phyloP scores from a whole-genome alignment of 2,329 filamentous ascomycete species.

The Fusarium albosuccineum region DNA sequence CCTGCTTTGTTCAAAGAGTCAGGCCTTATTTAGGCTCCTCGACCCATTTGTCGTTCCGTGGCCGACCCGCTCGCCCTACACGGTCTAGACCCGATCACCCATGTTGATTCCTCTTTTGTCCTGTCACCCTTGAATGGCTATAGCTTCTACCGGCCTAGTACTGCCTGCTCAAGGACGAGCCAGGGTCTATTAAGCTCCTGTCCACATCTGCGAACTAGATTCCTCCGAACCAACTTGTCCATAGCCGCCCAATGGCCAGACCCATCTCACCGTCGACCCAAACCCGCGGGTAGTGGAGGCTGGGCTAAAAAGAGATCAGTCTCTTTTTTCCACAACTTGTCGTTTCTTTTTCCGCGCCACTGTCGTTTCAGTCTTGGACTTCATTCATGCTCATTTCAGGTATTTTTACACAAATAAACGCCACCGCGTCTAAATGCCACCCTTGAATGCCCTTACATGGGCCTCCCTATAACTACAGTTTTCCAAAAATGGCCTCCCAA shows the following conservation, averaged over 20 bases:
- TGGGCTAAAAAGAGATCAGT: background rate
- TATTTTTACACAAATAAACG: slow-evolving; percentile 28
- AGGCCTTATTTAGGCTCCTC: slow-evolving; percentile 22
- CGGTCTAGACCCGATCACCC: slow-evolving; percentile 37
- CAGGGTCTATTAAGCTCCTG: slow-evolving; percentile 19
- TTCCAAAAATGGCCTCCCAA: slow-evolving; percentile 6
- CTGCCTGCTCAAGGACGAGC: too few species aligned
- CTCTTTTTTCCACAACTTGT: slow-evolving; percentile 14
- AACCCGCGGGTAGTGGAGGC: slow-evolving; percentile 19
- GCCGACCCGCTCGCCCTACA: slow-evolving; percentile 1
- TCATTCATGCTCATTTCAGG: slow-evolving; percentile 16
- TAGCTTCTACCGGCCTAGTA: background rate
- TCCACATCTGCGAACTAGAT: slow-evolving; percentile 16
- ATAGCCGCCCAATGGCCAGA: slow-evolving; percentile 29
- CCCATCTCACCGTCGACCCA: slow-evolving; percentile 8
- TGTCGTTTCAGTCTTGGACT: slow-evolving; percentile 5
- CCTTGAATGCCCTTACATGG: slow-evolving; percentile 17
- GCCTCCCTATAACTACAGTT: slow-evolving; percentile 9
- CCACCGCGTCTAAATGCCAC: slow-evolving; percentile 36
- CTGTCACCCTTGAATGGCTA: slow-evolving; percentile 13
- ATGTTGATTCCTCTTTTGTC: slow-evolving; percentile 30
- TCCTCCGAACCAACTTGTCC: slow-evolving; percentile 14
- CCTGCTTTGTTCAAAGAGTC: slow-evolving; percentile 8
- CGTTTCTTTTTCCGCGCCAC: slow-evolving; percentile 22
- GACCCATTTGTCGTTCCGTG: slow-evolving; percentile 21